Base-by-base conservation (phyloP, 805 yeast genomes). In the Komagataella pseudopastoris region DNA sequence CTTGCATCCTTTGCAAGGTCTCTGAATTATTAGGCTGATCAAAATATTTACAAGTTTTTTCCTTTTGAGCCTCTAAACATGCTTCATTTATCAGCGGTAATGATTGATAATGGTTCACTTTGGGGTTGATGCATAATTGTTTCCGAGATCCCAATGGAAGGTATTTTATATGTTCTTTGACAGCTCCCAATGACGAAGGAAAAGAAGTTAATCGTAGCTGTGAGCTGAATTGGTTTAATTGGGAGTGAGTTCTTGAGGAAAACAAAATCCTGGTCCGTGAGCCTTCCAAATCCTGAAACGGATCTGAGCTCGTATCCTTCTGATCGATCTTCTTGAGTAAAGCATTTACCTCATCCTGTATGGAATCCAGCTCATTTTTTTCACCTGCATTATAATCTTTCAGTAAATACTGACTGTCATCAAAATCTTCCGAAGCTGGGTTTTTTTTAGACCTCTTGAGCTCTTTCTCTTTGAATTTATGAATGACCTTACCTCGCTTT, bases 181-280 rank as follows among this genome's bases (percentile, higher is more conserved):
- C 45, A 2, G 60, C 51, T 57, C 58, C 66, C 51, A 81, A 69
- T 0, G 89, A 76, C 0, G 95, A 75, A 2, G 85, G 83, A 52
- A 88, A 83, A 0, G 66, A 55, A 0, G 95, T 79, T 22, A 84
- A 59, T 47, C 71, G 62, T 44, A 90, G 65, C 58, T 91, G 96
- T 14, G 78, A 75, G 0, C 88, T 78, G 60, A 90, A 86, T 60
- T 90, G 98, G 44, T 72, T 71, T 47, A 90, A 68, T 62, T 90
- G 98, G 0, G 96, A 87, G 60, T 90, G 97, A 0, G 98, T 90
- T 64, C 98, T 71, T 2, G 96, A 88, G 0, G 95, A 74, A 60
- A 81, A 89, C 57, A 67, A 77, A 1, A 90, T 78, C 49, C 63
- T 56, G 52, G 55, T 63, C 14, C 14, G 39, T 10, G 39, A 30